Conservation (phyloP, 2,329 filamentous ascomycete species). For the Cordyceps militaris region DNA sequence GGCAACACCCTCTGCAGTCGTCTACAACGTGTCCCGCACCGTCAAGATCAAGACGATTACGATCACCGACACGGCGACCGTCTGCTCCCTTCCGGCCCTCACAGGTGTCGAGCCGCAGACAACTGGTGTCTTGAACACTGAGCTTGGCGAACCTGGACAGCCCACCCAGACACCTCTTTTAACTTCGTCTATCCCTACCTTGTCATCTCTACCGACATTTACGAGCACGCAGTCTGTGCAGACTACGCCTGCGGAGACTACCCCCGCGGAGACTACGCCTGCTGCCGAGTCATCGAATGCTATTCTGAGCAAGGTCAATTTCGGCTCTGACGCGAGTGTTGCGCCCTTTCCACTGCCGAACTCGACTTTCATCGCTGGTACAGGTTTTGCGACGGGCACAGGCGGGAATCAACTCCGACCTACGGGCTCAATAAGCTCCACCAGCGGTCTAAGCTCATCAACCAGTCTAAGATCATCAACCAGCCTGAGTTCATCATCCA, state of each 20-base stretch:
- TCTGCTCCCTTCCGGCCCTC: neutral
- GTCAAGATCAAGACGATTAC: neutral
- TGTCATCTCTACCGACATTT: constrained; percentile 21
- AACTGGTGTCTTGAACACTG: neutral
- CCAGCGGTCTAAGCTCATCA: neutral
- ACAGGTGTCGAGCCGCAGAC: constrained; percentile 4
- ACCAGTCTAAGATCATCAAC: neutral
- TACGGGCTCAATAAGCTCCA: neutral
- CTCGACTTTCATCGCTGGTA: neutral
- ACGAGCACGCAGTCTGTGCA: constrained; percentile 10
- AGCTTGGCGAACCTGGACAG: constrained; percentile 2
- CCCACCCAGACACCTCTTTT: constrained; percentile 11
- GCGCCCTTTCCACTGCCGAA: neutral
- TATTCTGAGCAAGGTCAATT: neutral
- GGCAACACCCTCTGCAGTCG: neutral
- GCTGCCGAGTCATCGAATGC: neutral
- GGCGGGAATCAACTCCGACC: neutral
- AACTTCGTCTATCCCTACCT: constrained; percentile 26
- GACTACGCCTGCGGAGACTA: constrained; percentile 9
- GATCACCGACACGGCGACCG: neutral
- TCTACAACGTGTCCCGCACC: constrained; percentile 1
- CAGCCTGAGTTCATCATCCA: neutral
- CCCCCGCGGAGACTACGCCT: neutral
- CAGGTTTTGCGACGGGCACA: neutral
- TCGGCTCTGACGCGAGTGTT: neutral